Evolutionary conservation across 2,329 filamentous ascomycete genomes (phyloP).

Genomic region (Pseudovirgaria hyperparasitica): DNA sequence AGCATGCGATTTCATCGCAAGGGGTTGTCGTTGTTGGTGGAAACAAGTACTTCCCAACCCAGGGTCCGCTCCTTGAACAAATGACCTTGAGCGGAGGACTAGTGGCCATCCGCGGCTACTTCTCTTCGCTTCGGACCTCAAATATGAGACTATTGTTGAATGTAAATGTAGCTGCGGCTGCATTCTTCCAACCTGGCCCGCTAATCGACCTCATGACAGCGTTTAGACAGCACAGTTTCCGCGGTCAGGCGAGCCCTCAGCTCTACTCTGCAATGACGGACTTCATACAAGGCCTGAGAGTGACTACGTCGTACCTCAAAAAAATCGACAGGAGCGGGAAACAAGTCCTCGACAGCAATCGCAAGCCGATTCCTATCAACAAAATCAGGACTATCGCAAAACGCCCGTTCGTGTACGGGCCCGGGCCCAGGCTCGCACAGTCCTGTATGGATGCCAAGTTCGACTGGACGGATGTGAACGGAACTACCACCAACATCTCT

Average conservation of each 20-base stretch:
- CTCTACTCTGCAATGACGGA: no score
- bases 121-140: conserved; percentile 46
- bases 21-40: conserved; percentile 34
- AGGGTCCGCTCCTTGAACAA: conserved; percentile 29
- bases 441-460: conserved; percentile 11
- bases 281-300: no score
- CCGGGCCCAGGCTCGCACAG: not conserved
- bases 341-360: not conserved
- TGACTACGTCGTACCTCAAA: no score
- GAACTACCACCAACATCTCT: conserved; percentile 6
- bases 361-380: no score
- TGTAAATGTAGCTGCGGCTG: conserved; percentile 47
- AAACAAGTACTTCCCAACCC: conserved; percentile 32
- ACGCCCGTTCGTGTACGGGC: no score
- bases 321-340: no score
- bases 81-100: conserved; percentile 38
- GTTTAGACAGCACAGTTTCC: no score
- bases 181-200: conserved; percentile 40
- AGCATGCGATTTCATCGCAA: conserved; percentile 29
- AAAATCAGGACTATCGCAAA: no score
- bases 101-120: conserved; percentile 48
- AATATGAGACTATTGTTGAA: conserved; percentile 48
- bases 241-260: conserved; percentile 8
- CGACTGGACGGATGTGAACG: conserved; percentile 5
- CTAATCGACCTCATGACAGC: conserved; percentile 23